phyloP scores from a whole-genome alignment of 2,329 filamentous ascomycete genomes.

The Fusarium multiceps region DNA sequence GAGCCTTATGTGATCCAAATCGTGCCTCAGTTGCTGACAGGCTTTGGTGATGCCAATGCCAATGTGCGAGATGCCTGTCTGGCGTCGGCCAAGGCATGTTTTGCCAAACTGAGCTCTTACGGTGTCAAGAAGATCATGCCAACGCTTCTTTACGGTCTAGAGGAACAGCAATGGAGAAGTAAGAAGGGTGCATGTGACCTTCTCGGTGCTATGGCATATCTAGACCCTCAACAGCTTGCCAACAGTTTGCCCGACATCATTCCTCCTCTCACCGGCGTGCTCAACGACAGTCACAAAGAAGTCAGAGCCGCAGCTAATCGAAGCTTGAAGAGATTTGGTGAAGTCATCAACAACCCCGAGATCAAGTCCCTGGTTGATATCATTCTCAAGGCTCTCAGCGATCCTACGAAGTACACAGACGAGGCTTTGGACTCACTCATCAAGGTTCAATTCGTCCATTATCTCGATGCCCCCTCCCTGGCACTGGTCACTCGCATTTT shows the following conservation, averaged over 20 bases:
- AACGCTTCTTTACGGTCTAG: conserved; percentile 88
- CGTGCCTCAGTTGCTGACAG: conserved; percentile 86
- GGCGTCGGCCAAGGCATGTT: conserved; percentile 93
- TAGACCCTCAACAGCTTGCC: conserved; percentile 94
- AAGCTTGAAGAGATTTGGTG: conserved; percentile 96
- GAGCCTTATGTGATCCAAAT: conserved; percentile 98
- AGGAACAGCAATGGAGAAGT: conserved; percentile 96
- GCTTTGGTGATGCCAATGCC: conserved; percentile 87
- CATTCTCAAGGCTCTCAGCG: conserved; percentile 94
- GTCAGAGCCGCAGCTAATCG: conserved; percentile 92
- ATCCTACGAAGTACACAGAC: conserved; percentile 97
- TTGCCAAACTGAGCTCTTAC: conserved; percentile 91
- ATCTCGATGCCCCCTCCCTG: conserved; percentile 95
- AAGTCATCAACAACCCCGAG: conserved; percentile 98
- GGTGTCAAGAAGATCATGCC: conserved; percentile 96
- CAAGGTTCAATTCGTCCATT: conserved; percentile 98
- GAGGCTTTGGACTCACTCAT: conserved; percentile 93
- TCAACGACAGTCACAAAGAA: conserved; percentile 99
- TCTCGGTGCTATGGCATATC: conserved; percentile 96
- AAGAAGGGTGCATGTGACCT: conserved; percentile 98
- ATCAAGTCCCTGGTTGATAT: conserved; percentile 93
- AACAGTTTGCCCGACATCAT: conserved; percentile 96
- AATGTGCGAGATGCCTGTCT: conserved; percentile 94
- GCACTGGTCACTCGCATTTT: conserved; percentile 95
- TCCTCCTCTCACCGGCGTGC: conserved; percentile 89